Base-by-base conservation (phyloP, 140 eudicot genomes). In the Anethum foeniculum region DNA sequence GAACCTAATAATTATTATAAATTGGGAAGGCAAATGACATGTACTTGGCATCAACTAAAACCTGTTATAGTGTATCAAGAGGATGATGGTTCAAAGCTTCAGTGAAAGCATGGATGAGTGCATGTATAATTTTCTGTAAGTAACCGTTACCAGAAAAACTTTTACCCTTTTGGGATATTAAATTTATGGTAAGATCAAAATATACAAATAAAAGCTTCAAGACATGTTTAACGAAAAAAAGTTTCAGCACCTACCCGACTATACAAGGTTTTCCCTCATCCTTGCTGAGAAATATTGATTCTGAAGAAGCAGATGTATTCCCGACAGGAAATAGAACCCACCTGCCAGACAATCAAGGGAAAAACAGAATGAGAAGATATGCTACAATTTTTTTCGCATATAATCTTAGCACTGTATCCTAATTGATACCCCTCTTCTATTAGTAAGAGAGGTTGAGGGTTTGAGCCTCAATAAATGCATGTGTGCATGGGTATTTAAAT, bases 271-370 rank as follows among this genome's bases (percentile, higher is more conserved):
- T 82, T 71, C 90, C 89, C 85, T 89, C 99, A 46, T 95, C 96
- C 65, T 93, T 85, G 54, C 92, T 88, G 36, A 95, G 81, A 65
- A 84, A 86, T 58, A 92, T 82, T 48, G 95, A 83, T 79, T 85
- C 88, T 25, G 83, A 82, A 58, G 83, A 84, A 25, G 82, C 86
- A 77, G 84, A 81, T 52, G 75, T 58, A 73, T 86, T 81, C 85
- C 97, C 97, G 58, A 77, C 78, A 1, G 99, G 99, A 80, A 92
- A 86, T 46, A 92, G 89, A 86, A 85, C 89, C 99, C 99, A 95
- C 76, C 99, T 95, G 83, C 76, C 78, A 36, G 60, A 34, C n/a
- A 80, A 38, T 23, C 74, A 48, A 18, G 1, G 41, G 49, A 19
- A 43, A 44, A 28, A 44, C 23, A 41, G 2, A n/a, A 77, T 15